These are phyloP conservation scores for Tephrocybe sp. DNA, from an alignment of 768 basidiomycete genomes.

Conservation along the genomic window DNA sequence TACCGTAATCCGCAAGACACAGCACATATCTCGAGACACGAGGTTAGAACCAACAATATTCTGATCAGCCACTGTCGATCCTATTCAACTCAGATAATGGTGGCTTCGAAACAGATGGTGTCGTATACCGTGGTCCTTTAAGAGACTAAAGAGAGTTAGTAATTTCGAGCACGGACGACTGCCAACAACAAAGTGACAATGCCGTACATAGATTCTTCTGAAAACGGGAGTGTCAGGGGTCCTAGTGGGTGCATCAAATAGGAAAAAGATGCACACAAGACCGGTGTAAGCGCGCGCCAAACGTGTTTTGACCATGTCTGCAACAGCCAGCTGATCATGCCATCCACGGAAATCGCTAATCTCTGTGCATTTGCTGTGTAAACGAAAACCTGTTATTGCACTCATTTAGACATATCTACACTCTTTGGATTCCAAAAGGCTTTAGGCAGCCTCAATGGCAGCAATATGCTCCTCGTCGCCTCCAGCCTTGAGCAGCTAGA, in stretches of 20 bases:
- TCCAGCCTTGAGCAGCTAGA: slow-evolving; percentile 56
- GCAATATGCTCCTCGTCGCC: slow-evolving; percentile 52
- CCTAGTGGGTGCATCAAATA: too few relatives aligned
- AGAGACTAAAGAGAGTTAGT: not conserved
- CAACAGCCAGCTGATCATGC: slow-evolving; percentile 5
- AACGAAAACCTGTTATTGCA: too few relatives aligned
- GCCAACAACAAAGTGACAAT: slow-evolving; percentile 13
- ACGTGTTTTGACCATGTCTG: not conserved
- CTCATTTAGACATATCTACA: too few relatives aligned
- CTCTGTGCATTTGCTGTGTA: slow-evolving; percentile 8
- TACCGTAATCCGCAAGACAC: too few relatives aligned
- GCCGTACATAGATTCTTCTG: slow-evolving; percentile 3
- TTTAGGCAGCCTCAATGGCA: slow-evolving; percentile 57
- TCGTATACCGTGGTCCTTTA: slow-evolving; percentile 1
- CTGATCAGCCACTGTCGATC: not conserved
- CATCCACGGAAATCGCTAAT: not conserved
- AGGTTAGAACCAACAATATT: not conserved
- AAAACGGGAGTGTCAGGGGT: slow-evolving; percentile 15
- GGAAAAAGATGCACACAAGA: slow-evolving; percentile 1
- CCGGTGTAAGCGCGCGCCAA: slow-evolving; percentile 11
- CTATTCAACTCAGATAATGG: not conserved
- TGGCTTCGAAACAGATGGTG: slow-evolving; percentile 11
- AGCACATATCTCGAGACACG: too few relatives aligned
- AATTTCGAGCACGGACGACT: slow-evolving; percentile 8
- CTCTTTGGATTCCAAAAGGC: too few relatives aligned